These are phyloP conservation scores for Pseudogymnoascus sp. DNA, from an alignment of 2,329 filamentous ascomycete genomes.

Conservation along the genomic window DNA sequence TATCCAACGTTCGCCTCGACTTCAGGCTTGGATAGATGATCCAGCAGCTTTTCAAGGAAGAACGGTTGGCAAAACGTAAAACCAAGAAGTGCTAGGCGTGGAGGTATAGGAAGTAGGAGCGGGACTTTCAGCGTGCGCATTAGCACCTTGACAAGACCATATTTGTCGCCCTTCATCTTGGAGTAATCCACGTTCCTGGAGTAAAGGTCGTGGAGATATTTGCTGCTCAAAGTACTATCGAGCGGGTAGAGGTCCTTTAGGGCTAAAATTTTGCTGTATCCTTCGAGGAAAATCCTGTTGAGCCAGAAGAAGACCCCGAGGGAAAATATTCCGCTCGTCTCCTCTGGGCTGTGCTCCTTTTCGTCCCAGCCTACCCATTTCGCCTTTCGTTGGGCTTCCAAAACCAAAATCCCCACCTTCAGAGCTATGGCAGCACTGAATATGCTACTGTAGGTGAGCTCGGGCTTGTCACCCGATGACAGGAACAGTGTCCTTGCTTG, in stretches of 20 bases:
- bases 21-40: slow-evolving; percentile 22
- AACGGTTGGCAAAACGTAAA: slow-evolving; percentile 41
- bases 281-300: slow-evolving; percentile 25
- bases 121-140: slow-evolving; percentile 20
- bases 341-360: slow-evolving; percentile 27
- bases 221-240: slow-evolving; percentile 18
- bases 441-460: slow-evolving; percentile 14
- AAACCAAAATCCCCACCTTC: slow-evolving; percentile 10
- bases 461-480: slow-evolving; percentile 7
- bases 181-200: slow-evolving; percentile 12
- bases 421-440: slow-evolving; percentile 11
- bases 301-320: slow-evolving; percentile 28
- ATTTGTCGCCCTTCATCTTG: slow-evolving; percentile 12
- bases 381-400: slow-evolving; percentile 18
- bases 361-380: slow-evolving; percentile 22
- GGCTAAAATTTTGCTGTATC: slow-evolving; percentile 22
- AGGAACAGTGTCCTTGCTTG: slow-evolving; percentile 39
- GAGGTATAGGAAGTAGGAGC: slow-evolving; percentile 23
- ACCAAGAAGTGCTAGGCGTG: slow-evolving; percentile 33
- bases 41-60: slow-evolving; percentile 32
- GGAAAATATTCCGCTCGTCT: slow-evolving; percentile 26
- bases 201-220: slow-evolving; percentile 16
- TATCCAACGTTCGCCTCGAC: slow-evolving; percentile 24
- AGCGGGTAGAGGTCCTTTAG: slow-evolving; percentile 25
- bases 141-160: slow-evolving; percentile 21